Percentiles rank a stretch among this genome's conserved stretches.
Evolutionary conservation across 139 green algal species (phyloP).

Genomic region (Spirogloea muscicola): DNA sequence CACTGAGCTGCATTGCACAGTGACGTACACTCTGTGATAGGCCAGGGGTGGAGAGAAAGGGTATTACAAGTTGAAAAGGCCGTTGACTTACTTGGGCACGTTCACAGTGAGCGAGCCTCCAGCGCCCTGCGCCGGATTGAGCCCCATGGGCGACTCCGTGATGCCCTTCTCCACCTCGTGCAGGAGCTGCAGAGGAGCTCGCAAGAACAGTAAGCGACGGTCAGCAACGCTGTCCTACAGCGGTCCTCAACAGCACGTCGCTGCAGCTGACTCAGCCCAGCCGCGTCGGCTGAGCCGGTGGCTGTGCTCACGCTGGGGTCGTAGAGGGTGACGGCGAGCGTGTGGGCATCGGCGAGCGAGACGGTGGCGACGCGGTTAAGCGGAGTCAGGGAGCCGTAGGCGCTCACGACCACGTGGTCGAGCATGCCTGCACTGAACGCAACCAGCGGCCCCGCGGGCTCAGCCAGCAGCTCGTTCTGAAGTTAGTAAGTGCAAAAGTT

Average conservation of each 20-base stretch:
- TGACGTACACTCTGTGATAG: too few species aligned
- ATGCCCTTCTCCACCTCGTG: constrained; percentile 8
- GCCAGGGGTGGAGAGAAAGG: too few species aligned
- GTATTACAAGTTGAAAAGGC: too few species aligned
- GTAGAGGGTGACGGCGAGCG: constrained; percentile 18
- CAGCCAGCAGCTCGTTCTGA: too few species aligned
- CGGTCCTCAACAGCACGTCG: too few species aligned
- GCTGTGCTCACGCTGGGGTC: constrained; percentile 12
- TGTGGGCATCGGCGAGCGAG: constrained; percentile 9
- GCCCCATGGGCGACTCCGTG: constrained; percentile 19
- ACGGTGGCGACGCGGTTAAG: constrained; percentile 24
- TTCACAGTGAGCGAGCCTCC: background rate
- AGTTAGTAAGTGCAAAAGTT: too few species aligned
- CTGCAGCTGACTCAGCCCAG: too few species aligned
- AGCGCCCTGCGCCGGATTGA: background rate
- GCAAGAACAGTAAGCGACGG: too few species aligned
- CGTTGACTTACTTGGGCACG: constrained; percentile 15
- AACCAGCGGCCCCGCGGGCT: too few species aligned
- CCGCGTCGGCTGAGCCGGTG: too few species aligned
- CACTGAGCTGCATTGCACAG: too few species aligned
- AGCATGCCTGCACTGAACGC: constrained; percentile 11
- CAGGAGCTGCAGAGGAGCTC: background rate
- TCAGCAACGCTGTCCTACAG: too few species aligned
- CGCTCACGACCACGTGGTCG: constrained; percentile 13
- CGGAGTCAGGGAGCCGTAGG: constrained; percentile 1